phyloP scores from a whole-genome alignment of 805 yeast species.

The Candida chauliodis region DNA sequence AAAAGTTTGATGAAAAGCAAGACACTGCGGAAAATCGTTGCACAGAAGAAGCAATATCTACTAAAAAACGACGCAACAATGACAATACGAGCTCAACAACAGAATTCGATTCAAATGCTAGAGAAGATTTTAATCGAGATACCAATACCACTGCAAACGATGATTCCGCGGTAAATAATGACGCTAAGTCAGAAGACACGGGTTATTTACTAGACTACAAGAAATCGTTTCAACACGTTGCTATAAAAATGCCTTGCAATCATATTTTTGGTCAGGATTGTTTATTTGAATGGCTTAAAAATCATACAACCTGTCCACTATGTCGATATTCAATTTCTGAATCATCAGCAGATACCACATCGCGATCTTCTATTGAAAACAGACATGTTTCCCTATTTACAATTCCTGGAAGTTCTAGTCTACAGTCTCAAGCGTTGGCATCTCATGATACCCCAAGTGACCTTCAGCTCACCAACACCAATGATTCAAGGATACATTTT shows the following conservation, averaged over 20 bases:
- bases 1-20: slow-evolving; percentile 21
- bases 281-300: slow-evolving; percentile 75
- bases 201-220: slow-evolving; percentile 18
- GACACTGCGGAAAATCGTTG: slow-evolving; percentile 30
- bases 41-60: slow-evolving; percentile 12
- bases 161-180: too few species aligned
- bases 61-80: slow-evolving; percentile 22
- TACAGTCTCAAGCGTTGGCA: neutral
- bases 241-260: slow-evolving; percentile 77
- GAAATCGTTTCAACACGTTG: slow-evolving; percentile 46
- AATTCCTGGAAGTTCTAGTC: slow-evolving; percentile 14
- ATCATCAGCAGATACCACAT: slow-evolving; percentile 10
- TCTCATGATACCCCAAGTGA: too few species aligned
- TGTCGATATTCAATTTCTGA: slow-evolving; percentile 59
- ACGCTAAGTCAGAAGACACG: slow-evolving; percentile 1
- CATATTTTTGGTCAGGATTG: slow-evolving; percentile 89
- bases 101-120: slow-evolving; percentile 4
- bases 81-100: slow-evolving; percentile 9
- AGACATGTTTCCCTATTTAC: slow-evolving; percentile 28
- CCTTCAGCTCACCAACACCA: neutral
- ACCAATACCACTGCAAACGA: slow-evolving; percentile 1
- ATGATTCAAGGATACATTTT: slow-evolving; percentile 4
- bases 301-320: slow-evolving; percentile 77
- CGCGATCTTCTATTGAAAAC: neutral
- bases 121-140: neutral